Percentiles rank a stretch among this genome's conserved stretches.
Evolutionary conservation across 176 grass and related monocot genomes (phyloP).

Genomic region (Typha latifolia): DNA sequence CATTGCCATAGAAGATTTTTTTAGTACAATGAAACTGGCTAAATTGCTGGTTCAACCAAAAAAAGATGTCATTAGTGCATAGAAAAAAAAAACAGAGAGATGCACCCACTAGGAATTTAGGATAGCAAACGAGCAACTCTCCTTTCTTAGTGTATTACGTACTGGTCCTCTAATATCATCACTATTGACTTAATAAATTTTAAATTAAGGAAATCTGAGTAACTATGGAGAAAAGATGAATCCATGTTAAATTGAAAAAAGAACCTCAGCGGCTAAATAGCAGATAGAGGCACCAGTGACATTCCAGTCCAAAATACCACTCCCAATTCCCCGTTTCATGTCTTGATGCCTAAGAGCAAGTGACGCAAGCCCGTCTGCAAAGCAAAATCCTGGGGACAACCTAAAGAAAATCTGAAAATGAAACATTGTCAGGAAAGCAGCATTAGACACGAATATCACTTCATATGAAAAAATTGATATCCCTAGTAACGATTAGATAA

Average conservation of each 20-base stretch:
- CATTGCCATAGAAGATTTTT: too few species aligned
- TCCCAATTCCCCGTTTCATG: constrained; percentile 29
- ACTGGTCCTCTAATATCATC: not conserved
- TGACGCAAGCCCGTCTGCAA: constrained; percentile 38
- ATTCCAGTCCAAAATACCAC: constrained; percentile 32
- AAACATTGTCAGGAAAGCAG: not conserved
- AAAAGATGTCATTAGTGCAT: too few species aligned
- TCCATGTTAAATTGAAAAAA: not conserved
- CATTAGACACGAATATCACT: not conserved
- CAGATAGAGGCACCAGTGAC: constrained; percentile 47
- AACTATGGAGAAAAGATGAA: not conserved
- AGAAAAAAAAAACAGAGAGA: not conserved
- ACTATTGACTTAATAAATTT: not conserved
- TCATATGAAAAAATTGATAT: not conserved
- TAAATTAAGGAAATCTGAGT: not conserved
- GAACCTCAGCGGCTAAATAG: constrained; percentile 41
- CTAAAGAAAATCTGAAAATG: constrained; percentile 41
- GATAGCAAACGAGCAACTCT: not conserved
- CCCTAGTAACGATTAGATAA: too few species aligned
- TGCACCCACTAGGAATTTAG: not conserved
- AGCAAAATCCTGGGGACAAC: constrained; percentile 39
- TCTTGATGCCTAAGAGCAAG: constrained; percentile 43
- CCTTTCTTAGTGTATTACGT: not conserved
- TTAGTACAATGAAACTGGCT: too few species aligned
- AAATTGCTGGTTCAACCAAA: too few species aligned